Conservation (phyloP, 352 stramenopile species). For the Phytophthora foliorum region DNA sequence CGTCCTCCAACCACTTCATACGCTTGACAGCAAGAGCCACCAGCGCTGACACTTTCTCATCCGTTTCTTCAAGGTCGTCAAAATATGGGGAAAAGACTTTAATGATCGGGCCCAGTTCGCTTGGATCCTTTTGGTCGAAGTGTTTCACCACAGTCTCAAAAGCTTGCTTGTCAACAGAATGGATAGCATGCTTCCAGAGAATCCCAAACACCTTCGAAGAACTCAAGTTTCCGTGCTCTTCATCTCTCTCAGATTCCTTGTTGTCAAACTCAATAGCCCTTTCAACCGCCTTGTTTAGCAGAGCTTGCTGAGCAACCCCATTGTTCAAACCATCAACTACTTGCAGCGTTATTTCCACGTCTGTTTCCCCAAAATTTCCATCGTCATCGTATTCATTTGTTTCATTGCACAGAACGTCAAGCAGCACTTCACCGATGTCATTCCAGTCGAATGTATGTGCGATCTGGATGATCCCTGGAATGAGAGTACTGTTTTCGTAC, state of each 20-base stretch:
- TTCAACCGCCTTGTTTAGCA: slow-evolving; percentile 9
- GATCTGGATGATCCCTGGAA: slow-evolving; percentile 4
- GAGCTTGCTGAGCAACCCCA: neutral
- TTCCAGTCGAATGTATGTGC: slow-evolving; percentile 16
- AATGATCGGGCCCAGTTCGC: neutral
- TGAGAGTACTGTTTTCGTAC: neutral
- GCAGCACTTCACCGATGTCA: slow-evolving; percentile 2
- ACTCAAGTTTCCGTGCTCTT: neutral
- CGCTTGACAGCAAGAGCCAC: slow-evolving; percentile 1
- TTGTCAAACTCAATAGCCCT: neutral
- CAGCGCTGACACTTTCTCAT: slow-evolving; percentile 1
- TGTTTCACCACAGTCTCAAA: neutral
- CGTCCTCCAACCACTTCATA: slow-evolving; percentile 3
- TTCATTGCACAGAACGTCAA: slow-evolving; percentile 8
- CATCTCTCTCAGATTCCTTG: neutral
- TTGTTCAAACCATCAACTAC: slow-evolving; percentile 15
- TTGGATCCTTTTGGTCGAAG: slow-evolving; percentile 3
- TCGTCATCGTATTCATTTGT: slow-evolving; percentile 4
- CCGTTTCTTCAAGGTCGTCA: neutral
- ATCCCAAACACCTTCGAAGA: neutral
- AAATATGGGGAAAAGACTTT: slow-evolving; percentile 6
- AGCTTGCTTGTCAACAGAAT: neutral
- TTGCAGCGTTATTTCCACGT: slow-evolving; percentile 19
- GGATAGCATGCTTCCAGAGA: slow-evolving; percentile 18
- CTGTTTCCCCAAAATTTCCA: neutral